Base-by-base conservation (phyloP, 495 filamentous ascomycete species). In the Lophiostoma macrostomum region DNA sequence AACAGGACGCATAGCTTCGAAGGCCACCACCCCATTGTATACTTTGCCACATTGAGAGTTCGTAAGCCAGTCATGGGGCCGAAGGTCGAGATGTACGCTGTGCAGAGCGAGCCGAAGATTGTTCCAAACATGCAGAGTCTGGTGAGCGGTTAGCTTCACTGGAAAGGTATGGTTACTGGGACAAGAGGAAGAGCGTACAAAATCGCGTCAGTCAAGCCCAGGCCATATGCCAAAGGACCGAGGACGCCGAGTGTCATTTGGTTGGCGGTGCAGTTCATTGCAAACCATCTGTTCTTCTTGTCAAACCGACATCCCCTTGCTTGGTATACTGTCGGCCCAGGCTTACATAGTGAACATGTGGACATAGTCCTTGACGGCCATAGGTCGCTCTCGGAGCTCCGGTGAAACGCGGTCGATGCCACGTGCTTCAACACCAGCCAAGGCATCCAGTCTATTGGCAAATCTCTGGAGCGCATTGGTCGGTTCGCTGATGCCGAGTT, bases 11-110 rank as follows among this genome's bases (percentile, higher is more conserved):
- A 46, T 30, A 65, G 58, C 51, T 65, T 65, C 8, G 58, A 51
- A 8, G 62, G 62, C 42, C 40, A 61, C 27, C 52, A 62, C 14
- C 62, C 62, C 62, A 65, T 61, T 27, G 52, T 45, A 29, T 58
- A 65, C 27, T 52, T 45, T 18, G 53, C 58, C 10, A 65, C 38
- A 42, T 50, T 47, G 48, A 62, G 43, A 6, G 53, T 58, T 6
- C 58, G 47, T n/a, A 53, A 44, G 12, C 61, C 61, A 30, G 39
- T 36, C 20, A 30, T 48, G 14, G 62, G 49, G 16, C 61, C 61
- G n/a, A 58, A 58, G 19, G 53, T 53, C 11, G 53, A 44, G 14
- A 65, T 60, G 44, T 64, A 64, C 22, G 27, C 49, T 7, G 57
- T 44, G 19, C 47, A 51, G 5, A 52, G 35, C 6, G 41, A 44